Conservation (phyloP, 352 stramenopile genomes). For the Globisporangium uncinulatum region DNA sequence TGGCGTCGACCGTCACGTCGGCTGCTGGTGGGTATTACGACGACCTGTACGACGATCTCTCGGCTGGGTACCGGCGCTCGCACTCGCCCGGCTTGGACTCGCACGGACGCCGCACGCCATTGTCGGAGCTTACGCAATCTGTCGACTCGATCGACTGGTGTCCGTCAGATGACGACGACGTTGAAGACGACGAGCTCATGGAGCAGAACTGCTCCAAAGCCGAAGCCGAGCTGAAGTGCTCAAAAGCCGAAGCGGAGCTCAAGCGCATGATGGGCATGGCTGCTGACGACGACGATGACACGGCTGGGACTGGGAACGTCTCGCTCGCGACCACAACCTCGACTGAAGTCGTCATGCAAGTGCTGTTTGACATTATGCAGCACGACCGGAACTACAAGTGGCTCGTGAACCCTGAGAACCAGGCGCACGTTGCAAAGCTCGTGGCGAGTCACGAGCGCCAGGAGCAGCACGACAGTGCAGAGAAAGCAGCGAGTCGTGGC, state of each 20-base stretch:
- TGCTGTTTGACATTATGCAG: conserved; percentile 55
- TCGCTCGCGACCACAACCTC: conserved; percentile 16
- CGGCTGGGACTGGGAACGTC: background rate
- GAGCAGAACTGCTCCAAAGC: conserved; percentile 3
- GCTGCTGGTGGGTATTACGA: conserved; percentile 40
- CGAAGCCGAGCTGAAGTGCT: background rate
- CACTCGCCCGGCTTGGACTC: conserved; percentile 18
- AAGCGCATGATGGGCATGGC: background rate
- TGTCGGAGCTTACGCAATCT: conserved; percentile 24
- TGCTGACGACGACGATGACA: background rate
- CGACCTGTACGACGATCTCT: conserved; percentile 51
- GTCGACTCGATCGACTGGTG: conserved; percentile 45
- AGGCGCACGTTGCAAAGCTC: conserved; percentile 41
- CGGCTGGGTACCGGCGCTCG: conserved; percentile 21
- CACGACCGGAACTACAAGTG: conserved; percentile 55
- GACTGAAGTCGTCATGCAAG: conserved; percentile 52
- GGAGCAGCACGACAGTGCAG: background rate
- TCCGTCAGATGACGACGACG: conserved; percentile 30
- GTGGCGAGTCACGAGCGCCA: conserved; percentile 42
- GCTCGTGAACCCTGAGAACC: conserved; percentile 41
- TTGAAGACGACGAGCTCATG: conserved; percentile 7
- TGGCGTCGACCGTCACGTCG: conserved; percentile 60
- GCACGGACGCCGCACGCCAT: conserved; percentile 8
- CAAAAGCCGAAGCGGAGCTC: background rate
- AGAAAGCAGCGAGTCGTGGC: conserved; percentile 3